Evolutionary conservation across 805 yeast species (phyloP).

Genomic region (Sugiyamaella chiloensis): DNA sequence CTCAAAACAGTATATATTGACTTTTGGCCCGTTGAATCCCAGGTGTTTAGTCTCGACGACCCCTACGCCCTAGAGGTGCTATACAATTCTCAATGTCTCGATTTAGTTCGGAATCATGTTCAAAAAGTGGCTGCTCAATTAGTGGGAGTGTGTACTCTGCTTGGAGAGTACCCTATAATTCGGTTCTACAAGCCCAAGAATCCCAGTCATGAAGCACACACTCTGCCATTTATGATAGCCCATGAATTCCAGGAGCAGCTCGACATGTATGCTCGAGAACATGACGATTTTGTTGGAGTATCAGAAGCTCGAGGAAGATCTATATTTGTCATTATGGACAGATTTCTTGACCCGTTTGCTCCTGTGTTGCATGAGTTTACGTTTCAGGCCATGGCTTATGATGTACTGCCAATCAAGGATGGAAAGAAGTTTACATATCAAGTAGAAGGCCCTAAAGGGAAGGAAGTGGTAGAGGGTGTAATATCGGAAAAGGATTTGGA

Average conservation of each 20-base stretch:
- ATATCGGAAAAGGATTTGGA: conserved; percentile 62
- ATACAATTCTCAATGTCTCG: conserved; percentile 62
- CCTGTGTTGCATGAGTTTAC: conserved; percentile 87
- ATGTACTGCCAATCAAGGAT: conserved; percentile 48
- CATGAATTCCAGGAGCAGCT: conserved; percentile 63
- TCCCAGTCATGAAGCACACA: conserved; percentile 51
- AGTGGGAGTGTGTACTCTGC: conserved; percentile 66
- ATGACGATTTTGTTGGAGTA: conserved; percentile 56
- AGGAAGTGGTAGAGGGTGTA: conserved; percentile 45
- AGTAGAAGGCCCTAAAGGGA: conserved; percentile 37
- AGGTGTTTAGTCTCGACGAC: conserved; percentile 66
- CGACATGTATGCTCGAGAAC: conserved; percentile 69
- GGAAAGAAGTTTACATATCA: conserved; percentile 50
- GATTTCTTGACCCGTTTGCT: conserved; percentile 77
- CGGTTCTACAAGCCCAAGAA: conserved; percentile 63
- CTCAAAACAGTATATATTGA: conserved; percentile 46
- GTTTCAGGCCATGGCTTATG: conserved; percentile 91
- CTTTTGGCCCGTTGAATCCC: conserved; percentile 63
- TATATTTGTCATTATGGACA: conserved; percentile 70
- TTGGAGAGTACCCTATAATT: conserved; percentile 86
- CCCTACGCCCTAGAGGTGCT: conserved; percentile 63
- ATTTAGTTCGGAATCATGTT: conserved; percentile 57
- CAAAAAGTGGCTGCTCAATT: conserved; percentile 59
- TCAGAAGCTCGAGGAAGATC: conserved; percentile 60
- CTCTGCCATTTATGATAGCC: conserved; percentile 69